These are phyloP conservation scores for Penicillium silybi DNA, from an alignment of 495 filamentous ascomycete genomes.

Conservation along the genomic window DNA sequence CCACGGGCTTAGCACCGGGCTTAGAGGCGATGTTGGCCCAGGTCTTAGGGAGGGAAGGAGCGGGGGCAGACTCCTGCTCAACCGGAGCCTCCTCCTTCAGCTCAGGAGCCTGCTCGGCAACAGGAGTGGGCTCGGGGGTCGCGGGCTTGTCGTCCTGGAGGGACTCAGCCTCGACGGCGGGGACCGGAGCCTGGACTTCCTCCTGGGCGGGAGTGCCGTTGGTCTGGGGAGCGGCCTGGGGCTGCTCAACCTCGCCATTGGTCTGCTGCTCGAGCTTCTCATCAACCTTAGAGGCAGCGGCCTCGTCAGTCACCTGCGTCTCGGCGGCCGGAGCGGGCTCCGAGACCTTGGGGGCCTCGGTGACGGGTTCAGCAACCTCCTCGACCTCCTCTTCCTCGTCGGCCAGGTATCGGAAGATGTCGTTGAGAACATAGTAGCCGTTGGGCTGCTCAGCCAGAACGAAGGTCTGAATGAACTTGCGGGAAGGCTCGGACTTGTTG, in stretches of 20 bases:
- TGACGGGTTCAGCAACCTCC: conserved; percentile 35
- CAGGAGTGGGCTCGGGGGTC: conserved; percentile 47
- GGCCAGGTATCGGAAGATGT: conserved; percentile 89
- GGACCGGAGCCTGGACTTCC: conserved; percentile 25
- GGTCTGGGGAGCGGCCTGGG: conserved; percentile 32
- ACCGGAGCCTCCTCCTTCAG: conserved; percentile 47
- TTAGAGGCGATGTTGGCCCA: conserved; percentile 80
- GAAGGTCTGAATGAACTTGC: conserved; percentile 98
- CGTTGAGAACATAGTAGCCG: conserved; percentile 96
- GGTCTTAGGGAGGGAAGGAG: conserved; percentile 65
- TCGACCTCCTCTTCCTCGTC: conserved; percentile 70
- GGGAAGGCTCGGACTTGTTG: conserved; percentile 82
- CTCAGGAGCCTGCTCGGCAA: conserved; percentile 30
- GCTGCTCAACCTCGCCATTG: conserved; percentile 26
- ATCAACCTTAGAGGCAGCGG: conserved; percentile 50
- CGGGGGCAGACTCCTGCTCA: conserved; percentile 46
- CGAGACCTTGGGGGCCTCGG: conserved; percentile 27
- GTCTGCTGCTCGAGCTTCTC: conserved; percentile 52
- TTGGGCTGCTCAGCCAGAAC: conserved; percentile 94
- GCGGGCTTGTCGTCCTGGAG: conserved; percentile 49
- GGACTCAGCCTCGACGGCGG: conserved; percentile 45
- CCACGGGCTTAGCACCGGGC: conserved; percentile 23
- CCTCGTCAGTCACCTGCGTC: conserved; percentile 29
- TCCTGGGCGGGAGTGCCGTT: conserved; percentile 41
- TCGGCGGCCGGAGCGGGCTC: conserved; percentile 29